These are phyloP conservation scores for Aspergillus persii DNA, from an alignment of 2,329 filamentous ascomycete genomes.

Conservation along the genomic window DNA sequence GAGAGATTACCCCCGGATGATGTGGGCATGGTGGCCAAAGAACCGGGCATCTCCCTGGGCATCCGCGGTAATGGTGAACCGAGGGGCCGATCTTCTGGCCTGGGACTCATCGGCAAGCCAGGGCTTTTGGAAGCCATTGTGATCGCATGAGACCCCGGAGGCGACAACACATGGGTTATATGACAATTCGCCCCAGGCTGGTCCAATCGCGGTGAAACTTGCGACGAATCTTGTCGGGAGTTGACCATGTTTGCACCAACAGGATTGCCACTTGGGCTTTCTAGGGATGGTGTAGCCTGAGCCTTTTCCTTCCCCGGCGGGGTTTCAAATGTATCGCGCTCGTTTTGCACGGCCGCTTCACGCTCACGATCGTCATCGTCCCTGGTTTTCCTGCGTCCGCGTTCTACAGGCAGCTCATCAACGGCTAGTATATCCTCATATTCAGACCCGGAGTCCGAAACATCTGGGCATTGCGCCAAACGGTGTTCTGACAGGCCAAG, in stretches of 20 bases:
- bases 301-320: constrained; percentile 28
- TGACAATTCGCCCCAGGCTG: constrained; percentile 24
- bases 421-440: constrained; percentile 76
- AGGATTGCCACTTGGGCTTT: neutral
- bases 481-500: constrained; percentile 52
- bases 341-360: constrained; percentile 66
- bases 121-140: constrained; percentile 56
- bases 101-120: constrained; percentile 62
- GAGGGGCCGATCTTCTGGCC: constrained; percentile 59
- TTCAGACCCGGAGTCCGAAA: constrained; percentile 73
- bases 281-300: neutral
- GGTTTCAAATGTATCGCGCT: constrained; percentile 58
- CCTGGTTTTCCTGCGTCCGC: constrained; percentile 78
- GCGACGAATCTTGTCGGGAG: constrained; percentile 48
- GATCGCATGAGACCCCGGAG: constrained; percentile 38
- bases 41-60: constrained; percentile 47
- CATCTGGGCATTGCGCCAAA: constrained; percentile 44
- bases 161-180: constrained; percentile 17
- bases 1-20: constrained; percentile 59
- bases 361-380: constrained; percentile 83
- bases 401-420: constrained; percentile 59
- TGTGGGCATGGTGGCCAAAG: constrained; percentile 63
- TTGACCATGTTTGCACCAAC: neutral
- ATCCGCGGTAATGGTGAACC: constrained; percentile 59
- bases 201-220: constrained; percentile 39